Evolutionary conservation across 2,329 filamentous ascomycete species (phyloP), one percentile per base, ranked within the genome.

Genomic region (Pestalotiopsis sp.): DNA sequence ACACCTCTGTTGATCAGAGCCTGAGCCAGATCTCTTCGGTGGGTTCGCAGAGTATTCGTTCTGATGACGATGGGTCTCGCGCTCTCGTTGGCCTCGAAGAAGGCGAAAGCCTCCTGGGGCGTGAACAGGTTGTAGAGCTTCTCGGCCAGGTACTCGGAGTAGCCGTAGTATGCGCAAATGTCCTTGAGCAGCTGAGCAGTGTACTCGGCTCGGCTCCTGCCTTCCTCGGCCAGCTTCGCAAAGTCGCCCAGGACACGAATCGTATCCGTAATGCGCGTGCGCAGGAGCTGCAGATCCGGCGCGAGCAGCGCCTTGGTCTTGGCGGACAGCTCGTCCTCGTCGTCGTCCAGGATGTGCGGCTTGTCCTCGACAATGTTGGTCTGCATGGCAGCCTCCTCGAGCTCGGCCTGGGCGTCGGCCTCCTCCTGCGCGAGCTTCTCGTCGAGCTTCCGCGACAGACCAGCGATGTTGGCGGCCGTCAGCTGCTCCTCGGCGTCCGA

Each of bases 71-170:
- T 91, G 3, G 96, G 96, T 65, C 96, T 90, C 14, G 94, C 90
- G 36, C 93, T 94, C 83, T 99, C 96, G 90, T 99, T 99, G 75
- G 95, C 95, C 83, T 99, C 96, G 83, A 99, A 98, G 83, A 99
- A 99, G 67, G 95, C 95, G 74, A 98, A 97, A 0, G 96, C 96
- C 83, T 99, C 96, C 74, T 92, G 91, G 0, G 96, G 93, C 1
- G 94, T 90, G 83, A 99, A 98, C 6, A 99, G 90, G 77, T 92
- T 91, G 83, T 95, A 94, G 17, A 99, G 90, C 86, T 98, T 99
- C 81, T 97, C 93, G 4, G 95, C 96, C n/a, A 99, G 87, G 82
- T 92, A 98, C 49, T 92, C 90, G 3, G 93, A 97, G 85, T 99
- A 99, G 69, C 95, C 95, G 79, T 99, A 99, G 86, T 99, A 99